Conservation (phyloP, 441 rosid genomes). For the Gossypium armourianum region DNA sequence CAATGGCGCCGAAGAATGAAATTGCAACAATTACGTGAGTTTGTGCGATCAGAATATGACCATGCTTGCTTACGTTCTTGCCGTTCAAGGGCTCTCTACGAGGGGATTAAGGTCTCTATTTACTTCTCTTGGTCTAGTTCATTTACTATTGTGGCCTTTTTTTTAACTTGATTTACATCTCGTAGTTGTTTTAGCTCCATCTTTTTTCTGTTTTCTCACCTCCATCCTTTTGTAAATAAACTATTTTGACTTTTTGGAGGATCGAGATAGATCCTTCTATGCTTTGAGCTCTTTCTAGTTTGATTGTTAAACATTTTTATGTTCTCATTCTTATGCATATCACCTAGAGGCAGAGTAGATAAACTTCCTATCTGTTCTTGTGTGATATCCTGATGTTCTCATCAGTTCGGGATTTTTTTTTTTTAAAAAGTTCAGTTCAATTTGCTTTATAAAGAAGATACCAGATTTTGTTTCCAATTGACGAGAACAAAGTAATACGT, state of each 20-base stretch:
- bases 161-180: not conserved
- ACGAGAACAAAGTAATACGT: not conserved
- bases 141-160: not conserved
- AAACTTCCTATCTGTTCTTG: not conserved
- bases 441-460: not conserved
- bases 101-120: constrained; percentile 83
- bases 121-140: not conserved
- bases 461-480: not conserved
- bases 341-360: not conserved
- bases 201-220: not conserved
- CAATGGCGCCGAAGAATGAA: constrained; percentile 86
- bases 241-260: not conserved
- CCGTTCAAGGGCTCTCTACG: constrained; percentile 95
- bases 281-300: not conserved
- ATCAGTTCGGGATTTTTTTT: not conserved
- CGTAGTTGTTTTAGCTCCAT: not conserved
- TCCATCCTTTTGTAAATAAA: not conserved
- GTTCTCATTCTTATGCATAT: not conserved
- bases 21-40: constrained; percentile 84
- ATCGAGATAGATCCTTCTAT: not conserved
- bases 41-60: constrained; percentile 96
- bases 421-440: not conserved
- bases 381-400: not conserved
- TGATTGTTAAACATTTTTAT: not conserved
- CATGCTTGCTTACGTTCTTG: constrained; percentile 98